Evolutionary conservation across 768 basidiomycete genomes (phyloP).

Genomic region (Suillus lakei): DNA sequence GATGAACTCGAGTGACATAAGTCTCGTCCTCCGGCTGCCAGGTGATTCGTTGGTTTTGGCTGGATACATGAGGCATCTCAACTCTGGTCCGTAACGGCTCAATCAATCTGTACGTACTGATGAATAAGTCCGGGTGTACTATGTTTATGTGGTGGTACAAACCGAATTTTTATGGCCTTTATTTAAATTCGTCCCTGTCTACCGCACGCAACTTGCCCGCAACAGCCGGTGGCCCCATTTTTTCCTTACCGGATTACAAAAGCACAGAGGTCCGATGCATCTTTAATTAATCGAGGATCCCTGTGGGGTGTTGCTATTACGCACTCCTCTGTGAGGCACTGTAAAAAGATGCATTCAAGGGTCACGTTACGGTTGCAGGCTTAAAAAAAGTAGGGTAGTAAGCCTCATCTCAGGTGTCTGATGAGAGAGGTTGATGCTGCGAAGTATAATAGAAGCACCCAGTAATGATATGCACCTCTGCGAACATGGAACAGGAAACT

Average conservation of each 20-base stretch:
- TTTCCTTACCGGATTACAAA: background rate
- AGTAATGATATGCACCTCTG: background rate
- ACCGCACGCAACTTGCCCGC: background rate
- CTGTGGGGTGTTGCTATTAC: background rate
- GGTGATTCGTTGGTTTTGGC: background rate
- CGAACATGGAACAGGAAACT: background rate
- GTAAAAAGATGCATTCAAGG: background rate
- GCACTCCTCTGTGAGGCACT: background rate
- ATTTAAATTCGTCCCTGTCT: background rate
- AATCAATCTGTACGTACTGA: background rate
- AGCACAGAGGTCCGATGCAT: background rate
- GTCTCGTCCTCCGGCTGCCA: background rate
- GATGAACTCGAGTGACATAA: background rate
- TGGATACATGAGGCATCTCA: background rate
- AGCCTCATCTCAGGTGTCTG: background rate
- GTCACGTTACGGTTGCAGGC: background rate
- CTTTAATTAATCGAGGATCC: background rate
- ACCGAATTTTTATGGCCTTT: background rate
- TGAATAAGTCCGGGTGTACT: background rate
- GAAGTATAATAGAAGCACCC: background rate
- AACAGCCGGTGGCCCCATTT: background rate
- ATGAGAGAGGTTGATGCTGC: background rate
- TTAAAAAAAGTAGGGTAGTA: background rate
- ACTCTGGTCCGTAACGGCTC: background rate
- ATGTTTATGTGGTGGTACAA: background rate